A percentile compares a stretch with the other conserved stretches of the same genome.
phyloP scores from a whole-genome alignment of 108 stramenopile species.

The Cyclotella sp. region DNA sequence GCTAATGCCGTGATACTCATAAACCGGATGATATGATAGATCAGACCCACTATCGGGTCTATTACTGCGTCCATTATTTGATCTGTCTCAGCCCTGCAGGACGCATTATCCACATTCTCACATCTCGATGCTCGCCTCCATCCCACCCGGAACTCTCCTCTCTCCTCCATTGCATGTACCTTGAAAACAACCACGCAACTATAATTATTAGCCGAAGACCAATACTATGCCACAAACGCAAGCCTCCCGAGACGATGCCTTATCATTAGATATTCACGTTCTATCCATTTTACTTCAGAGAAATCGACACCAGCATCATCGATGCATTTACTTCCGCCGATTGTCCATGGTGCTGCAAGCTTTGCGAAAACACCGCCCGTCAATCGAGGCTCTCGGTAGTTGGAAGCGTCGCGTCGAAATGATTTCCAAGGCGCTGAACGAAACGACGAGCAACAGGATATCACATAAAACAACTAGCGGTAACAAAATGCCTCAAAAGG shows the following conservation, averaged over 20 bases:
- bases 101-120: no score
- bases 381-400: slow-evolving; percentile 9
- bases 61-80: no score
- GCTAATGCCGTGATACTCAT: no score
- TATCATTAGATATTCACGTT: slow-evolving; percentile 64
- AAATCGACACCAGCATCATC: slow-evolving; percentile 68
- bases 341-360: slow-evolving; percentile 57
- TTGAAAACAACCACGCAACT: no score
- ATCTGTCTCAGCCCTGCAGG: no score
- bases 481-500: slow-evolving; percentile 6
- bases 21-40: no score
- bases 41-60: no score
- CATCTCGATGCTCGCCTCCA: no score
- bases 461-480: neutral
- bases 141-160: no score
- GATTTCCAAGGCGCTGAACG: neutral
- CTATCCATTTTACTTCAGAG: slow-evolving; percentile 64
- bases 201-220: no score
- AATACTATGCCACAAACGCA: neutral
- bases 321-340: slow-evolving; percentile 73
- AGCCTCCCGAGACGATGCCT: slow-evolving; percentile 22
- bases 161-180: no score
- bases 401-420: slow-evolving; percentile 3
- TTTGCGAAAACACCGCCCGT: slow-evolving; percentile 17
- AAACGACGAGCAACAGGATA: neutral